Evolutionary conservation across 2,329 filamentous ascomycete species (phyloP).

Genomic region (Ceratocystis smalleyi): DNA sequence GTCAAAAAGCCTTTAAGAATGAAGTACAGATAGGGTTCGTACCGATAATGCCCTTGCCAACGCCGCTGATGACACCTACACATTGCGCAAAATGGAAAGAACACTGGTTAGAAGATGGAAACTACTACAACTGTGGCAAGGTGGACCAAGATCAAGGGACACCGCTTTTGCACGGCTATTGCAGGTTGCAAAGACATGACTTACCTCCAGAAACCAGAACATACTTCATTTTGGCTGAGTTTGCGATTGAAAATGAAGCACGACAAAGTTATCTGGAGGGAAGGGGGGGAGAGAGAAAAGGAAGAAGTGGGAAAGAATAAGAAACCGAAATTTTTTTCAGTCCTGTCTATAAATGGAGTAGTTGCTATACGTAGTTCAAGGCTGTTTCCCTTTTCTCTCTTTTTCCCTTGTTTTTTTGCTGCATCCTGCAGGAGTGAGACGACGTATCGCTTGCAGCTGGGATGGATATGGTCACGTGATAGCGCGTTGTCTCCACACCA

Average conservation of each 20-base stretch:
- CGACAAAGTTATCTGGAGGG: constrained; percentile 15
- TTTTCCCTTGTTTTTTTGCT: neutral
- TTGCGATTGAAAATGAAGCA: constrained; percentile 12
- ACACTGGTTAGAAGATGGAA: neutral
- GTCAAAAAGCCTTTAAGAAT: too few species aligned
- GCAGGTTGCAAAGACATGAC: neutral
- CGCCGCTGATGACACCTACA: constrained; percentile 29
- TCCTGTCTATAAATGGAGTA: constrained; percentile 15
- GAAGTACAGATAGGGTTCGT: neutral
- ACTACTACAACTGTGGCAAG: constrained; percentile 15
- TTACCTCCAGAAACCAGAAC: constrained; percentile 64
- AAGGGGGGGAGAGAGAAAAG: constrained; percentile 16
- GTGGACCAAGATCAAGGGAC: constrained; percentile 17
- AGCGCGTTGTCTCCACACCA: neutral
- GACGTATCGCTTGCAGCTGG: neutral
- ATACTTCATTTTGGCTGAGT: constrained; percentile 52
- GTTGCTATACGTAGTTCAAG: neutral
- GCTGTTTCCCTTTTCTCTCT: neutral
- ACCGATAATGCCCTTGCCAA: constrained; percentile 30
- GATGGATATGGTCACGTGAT: neutral
- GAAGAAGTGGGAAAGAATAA: constrained; percentile 10
- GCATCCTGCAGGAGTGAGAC: neutral
- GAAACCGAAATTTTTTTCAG: constrained; percentile 14
- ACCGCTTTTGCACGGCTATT: neutral
- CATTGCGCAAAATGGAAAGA: constrained; percentile 8